Evolutionary conservation across 1,139 yeast genomes (phyloP), one percentile per base, ranked within the genome.

Genomic region (Debaryomyces psychrophilus): DNA sequence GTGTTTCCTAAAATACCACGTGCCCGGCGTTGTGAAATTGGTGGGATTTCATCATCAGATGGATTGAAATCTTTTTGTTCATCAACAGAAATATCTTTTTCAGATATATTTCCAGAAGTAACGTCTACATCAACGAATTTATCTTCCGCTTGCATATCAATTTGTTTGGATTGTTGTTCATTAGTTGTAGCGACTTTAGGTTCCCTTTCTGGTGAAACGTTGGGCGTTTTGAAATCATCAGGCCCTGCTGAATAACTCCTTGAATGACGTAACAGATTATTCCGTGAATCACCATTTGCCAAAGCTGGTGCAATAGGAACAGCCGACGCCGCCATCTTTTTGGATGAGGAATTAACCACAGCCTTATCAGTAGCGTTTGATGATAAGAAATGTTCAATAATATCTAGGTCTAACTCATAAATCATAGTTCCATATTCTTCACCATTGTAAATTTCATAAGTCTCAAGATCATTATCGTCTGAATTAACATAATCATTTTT

Each of bases 351-450:
- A 15, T 33, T 42, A 4, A 51, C 51, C 9, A 50, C 52, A 3
- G 51, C 55, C 15, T 51, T 51, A 12, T 43, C 50, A 8, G 57
- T 54, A 18, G 22, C 41, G 28, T 53, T 44, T 9, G 38, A 22
- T 50, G 64, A 47, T 45, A 71, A 65, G 49, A 66, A 71, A 23
- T 62, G 59, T 31, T 69, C 75, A 22, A 78, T 59, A 12, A 59
- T 39, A 4, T 57, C 60, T 37, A 85, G 59, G 55, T 86, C 90
- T 55, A 86, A 75, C 50, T 82, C 83, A 56, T 79, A 85, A 40
- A 87, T 68, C 65, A 85, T 78, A 3, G 93, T 84, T 31, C 82
- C 81, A 31, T 61, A 51, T 45, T 66, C 74, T 44, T 77, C 81
- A 31, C 79, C 80, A 43, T 76, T 74, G 33, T 74, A 73, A 9